A percentile compares a stretch with the other conserved stretches of the same genome.
phyloP scores from a whole-genome alignment of 2,329 filamentous ascomycete genomes.

The Tothia fuscella region DNA sequence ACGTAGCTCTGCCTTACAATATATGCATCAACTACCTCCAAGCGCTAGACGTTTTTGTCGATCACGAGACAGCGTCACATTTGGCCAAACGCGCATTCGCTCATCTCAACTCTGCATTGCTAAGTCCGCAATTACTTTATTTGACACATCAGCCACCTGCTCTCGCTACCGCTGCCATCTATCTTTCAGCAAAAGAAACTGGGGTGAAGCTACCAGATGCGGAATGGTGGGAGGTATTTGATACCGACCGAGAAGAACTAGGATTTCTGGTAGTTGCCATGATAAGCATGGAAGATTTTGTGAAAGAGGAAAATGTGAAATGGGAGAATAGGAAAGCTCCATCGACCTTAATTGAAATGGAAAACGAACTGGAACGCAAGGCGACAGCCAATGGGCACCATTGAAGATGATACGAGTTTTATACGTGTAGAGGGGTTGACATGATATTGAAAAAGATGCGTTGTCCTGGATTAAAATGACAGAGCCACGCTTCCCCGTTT shows the following conservation, averaged over 20 bases:
- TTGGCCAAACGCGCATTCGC: slow-evolving; percentile 57
- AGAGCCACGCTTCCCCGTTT: too few relatives aligned
- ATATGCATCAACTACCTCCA: slow-evolving; percentile 88
- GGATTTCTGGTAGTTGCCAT: slow-evolving; percentile 84
- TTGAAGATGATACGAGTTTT: too few relatives aligned
- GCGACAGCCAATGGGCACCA: neutral
- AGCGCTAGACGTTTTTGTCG: slow-evolving; percentile 57
- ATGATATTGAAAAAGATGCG: too few relatives aligned
- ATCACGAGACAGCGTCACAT: slow-evolving; percentile 28
- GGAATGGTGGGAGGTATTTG: slow-evolving; percentile 97
- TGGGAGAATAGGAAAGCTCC: slow-evolving; percentile 42
- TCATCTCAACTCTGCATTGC: slow-evolving; percentile 73
- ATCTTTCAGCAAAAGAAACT: slow-evolving; percentile 70
- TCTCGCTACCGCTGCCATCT: slow-evolving; percentile 79
- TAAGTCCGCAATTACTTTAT: slow-evolving; percentile 82
- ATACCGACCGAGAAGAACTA: slow-evolving; percentile 86
- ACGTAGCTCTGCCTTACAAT: slow-evolving; percentile 74
- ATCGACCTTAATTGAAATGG: slow-evolving; percentile 46
- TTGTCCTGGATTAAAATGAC: too few relatives aligned
- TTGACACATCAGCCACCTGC: slow-evolving; percentile 82
- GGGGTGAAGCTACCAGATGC: slow-evolving; percentile 67
- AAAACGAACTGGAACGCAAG: slow-evolving; percentile 39
- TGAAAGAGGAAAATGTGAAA: slow-evolving; percentile 44
- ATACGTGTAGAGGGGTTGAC: too few relatives aligned
- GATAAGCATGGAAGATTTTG: slow-evolving; percentile 64